These are phyloP conservation scores for Trypanosoma lewisi DNA, from an alignment of 208 protist genomes.

Conservation along the genomic window DNA sequence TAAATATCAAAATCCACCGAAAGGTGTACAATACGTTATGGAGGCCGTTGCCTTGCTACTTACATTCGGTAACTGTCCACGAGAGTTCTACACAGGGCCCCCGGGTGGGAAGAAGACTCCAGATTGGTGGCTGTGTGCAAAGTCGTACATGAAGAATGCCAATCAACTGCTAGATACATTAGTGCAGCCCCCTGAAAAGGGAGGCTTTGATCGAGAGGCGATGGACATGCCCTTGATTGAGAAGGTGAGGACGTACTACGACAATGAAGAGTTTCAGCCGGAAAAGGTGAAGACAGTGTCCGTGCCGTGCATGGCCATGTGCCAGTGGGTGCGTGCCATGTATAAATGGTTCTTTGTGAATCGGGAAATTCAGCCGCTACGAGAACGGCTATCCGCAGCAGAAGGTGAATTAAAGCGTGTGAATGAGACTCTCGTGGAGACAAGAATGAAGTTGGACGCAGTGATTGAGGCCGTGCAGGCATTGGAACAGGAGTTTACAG, in stretches of 20 bases:
- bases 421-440: slow-evolving; percentile 85
- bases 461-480: slow-evolving; percentile 92
- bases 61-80: slow-evolving; percentile 94
- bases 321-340: slow-evolving; percentile 97
- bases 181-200: slow-evolving; percentile 81
- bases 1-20: slow-evolving; percentile 95
- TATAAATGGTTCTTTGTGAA: slow-evolving; percentile 97
- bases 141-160: slow-evolving; percentile 92
- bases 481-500: slow-evolving; percentile 93
- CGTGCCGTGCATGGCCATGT: slow-evolving; percentile 97
- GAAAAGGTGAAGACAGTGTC: slow-evolving; percentile 93
- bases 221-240: slow-evolving; percentile 94
- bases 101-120: slow-evolving; percentile 92
- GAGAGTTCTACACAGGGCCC: slow-evolving; percentile 91
- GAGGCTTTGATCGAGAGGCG: slow-evolving; percentile 92
- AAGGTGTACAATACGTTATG: slow-evolving; percentile 97
- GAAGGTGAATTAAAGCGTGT: slow-evolving; percentile 91
- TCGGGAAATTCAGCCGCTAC: slow-evolving; percentile 93
- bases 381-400: slow-evolving; percentile 77
- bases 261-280: slow-evolving; percentile 89
- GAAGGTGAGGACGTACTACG: slow-evolving; percentile 93
- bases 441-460: slow-evolving; percentile 85
- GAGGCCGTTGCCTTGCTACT: slow-evolving; percentile 96
- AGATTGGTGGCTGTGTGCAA: slow-evolving; percentile 95
- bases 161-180: slow-evolving; percentile 91